A percentile compares a stretch with the other conserved stretches of the same genome.
Conservation (phyloP, 805 yeast genomes). For the Cyberlindnera xishuangbannaensis region DNA sequence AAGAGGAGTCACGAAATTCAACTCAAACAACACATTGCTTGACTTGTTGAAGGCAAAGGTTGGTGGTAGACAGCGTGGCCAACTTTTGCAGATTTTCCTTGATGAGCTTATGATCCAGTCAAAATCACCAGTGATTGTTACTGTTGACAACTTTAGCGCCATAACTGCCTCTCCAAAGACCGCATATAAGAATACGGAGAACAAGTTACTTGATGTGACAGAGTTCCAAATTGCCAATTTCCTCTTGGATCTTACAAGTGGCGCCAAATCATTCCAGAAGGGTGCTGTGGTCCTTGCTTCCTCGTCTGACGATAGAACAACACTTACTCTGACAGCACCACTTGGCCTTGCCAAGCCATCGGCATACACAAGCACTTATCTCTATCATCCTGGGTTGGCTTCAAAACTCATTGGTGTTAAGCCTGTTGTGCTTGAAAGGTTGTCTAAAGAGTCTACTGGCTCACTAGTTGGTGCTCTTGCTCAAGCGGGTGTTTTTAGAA, state of each 20-base stretch:
- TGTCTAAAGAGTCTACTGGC: slow-evolving; percentile 40
- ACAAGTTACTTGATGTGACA: slow-evolving; percentile 49
- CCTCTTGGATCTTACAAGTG: slow-evolving; percentile 49
- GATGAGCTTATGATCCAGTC: slow-evolving; percentile 49
- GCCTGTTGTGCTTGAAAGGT: slow-evolving; percentile 37
- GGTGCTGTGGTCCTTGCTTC: slow-evolving; percentile 68
- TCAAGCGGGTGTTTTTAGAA: slow-evolving; percentile 35
- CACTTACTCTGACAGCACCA: slow-evolving; percentile 55
- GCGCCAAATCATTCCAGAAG: slow-evolving; percentile 42
- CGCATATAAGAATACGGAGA: slow-evolving; percentile 51
- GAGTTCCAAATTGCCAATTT: slow-evolving; percentile 60
- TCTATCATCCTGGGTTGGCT: slow-evolving; percentile 54
- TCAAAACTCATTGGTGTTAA: slow-evolving; percentile 34
- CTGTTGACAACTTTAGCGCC: slow-evolving; percentile 72
- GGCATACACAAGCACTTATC: slow-evolving; percentile 44
- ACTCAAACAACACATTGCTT: slow-evolving; percentile 30
- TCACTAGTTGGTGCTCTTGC: slow-evolving; percentile 36
- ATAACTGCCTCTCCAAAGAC: slow-evolving; percentile 50
- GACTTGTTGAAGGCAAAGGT: slow-evolving; percentile 39
- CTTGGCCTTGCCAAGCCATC: slow-evolving; percentile 46
- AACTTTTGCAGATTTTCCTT: slow-evolving; percentile 48
- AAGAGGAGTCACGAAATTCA: slow-evolving; percentile 25
- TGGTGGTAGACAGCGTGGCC: slow-evolving; percentile 33
- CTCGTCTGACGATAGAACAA: slow-evolving; percentile 45
- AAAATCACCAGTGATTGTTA: slow-evolving; percentile 51